These are phyloP conservation scores for Scalesia atractyloides DNA, from an alignment of 129 eudicot genomes.

Conservation along the genomic window DNA sequence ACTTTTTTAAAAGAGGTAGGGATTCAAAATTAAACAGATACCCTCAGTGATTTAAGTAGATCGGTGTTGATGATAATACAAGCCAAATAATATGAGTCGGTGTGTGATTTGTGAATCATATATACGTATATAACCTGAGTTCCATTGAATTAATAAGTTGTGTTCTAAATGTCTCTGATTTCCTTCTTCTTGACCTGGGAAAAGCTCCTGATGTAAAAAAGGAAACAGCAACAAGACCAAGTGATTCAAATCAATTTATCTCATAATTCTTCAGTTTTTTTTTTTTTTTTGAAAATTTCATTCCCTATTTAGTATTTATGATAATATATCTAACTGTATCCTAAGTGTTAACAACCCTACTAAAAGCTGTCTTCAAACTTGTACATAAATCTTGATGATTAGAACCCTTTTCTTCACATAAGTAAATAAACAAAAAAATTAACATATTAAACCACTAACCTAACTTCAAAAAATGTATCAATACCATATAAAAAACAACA, in stretches of 20 bases:
- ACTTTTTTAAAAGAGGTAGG: no score
- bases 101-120: no score
- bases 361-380: no score
- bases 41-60: not conserved
- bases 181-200: constrained; percentile 76
- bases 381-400: not conserved
- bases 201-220: constrained; percentile 53
- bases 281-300: no score
- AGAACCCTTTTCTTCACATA: no score
- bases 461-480: no score
- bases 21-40: no score
- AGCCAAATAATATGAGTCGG: no score
- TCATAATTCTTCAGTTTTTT: constrained; percentile 7
- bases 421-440: no score
- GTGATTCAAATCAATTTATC: constrained; percentile 17
- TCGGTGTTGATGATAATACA: not conserved
- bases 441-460: no score
- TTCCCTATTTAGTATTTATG: not conserved
- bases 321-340: not conserved
- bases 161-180: constrained; percentile 86
- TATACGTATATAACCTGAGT: constrained; percentile 72
- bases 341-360: not conserved
- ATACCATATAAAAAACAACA: no score
- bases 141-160: constrained; percentile 76
- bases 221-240: constrained; percentile 26